A percentile compares a stretch with the other conserved stretches of the same genome.
Conservation (phyloP, 2,329 filamentous ascomycete genomes). For the Colletotrichum brevisporum region DNA sequence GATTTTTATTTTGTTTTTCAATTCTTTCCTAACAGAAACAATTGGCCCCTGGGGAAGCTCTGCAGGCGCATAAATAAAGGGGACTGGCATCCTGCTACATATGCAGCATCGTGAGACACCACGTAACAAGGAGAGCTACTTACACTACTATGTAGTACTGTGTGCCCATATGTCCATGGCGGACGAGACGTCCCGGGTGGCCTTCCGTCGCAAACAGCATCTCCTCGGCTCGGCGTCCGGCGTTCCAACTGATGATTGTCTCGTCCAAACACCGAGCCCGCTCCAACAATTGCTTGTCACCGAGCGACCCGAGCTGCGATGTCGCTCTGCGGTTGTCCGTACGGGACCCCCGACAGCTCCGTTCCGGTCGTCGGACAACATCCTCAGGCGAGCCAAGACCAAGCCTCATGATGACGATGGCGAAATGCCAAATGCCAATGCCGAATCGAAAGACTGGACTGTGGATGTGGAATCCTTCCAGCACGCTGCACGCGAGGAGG, state of each 20-base stretch:
- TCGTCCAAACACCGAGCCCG: conserved; percentile 12
- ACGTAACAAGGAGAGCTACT: background rate
- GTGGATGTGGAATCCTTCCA: too few species aligned
- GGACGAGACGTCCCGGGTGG: conserved; percentile 1
- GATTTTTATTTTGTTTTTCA: too few species aligned
- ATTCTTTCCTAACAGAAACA: too few species aligned
- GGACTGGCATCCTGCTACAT: too few species aligned
- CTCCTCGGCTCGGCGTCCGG: conserved; percentile 27
- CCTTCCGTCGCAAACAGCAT: conserved; percentile 9
- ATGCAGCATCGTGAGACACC: too few species aligned
- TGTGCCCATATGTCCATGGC: background rate
- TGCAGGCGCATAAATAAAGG: too few species aligned
- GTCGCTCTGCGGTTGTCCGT: conserved; percentile 2
- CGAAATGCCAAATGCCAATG: background rate
- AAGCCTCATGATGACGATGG: conserved; percentile 5
- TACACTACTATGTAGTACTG: background rate
- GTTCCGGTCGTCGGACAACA: conserved; percentile 28
- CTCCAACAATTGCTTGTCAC: background rate
- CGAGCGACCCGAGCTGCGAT: conserved; percentile 9
- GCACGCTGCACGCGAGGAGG: background rate
- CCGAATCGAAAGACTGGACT: conserved; percentile 4
- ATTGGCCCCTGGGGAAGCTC: too few species aligned
- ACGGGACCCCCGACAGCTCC: conserved; percentile 21
- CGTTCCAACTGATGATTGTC: conserved; percentile 11
- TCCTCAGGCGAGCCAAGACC: background rate